These are phyloP conservation scores for Sophora flavescens DNA, from an alignment of 306 rosid species.

Conservation along the genomic window DNA sequence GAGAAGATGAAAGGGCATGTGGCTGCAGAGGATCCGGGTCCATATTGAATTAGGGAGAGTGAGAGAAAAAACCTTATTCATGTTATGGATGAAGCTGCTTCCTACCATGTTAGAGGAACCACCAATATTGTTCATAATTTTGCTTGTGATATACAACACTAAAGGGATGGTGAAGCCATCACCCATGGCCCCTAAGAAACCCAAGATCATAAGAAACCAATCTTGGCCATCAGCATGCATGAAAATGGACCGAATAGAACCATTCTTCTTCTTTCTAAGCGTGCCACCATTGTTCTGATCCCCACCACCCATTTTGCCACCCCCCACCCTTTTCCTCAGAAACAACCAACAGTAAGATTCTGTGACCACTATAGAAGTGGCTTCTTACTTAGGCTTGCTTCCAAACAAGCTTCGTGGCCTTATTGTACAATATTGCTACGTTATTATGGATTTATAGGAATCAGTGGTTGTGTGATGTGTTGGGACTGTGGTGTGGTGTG, in stretches of 20 bases:
- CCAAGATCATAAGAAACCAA: conserved; percentile 63
- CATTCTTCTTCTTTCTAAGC: conserved; percentile 47
- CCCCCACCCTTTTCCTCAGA: conserved; percentile 17
- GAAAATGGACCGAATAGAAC: conserved; percentile 70
- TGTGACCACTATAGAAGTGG: conserved; percentile 18
- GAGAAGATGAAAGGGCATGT: too few relatives aligned
- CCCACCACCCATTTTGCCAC: conserved; percentile 40
- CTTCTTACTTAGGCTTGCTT: conserved; percentile 7
- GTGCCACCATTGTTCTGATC: conserved; percentile 25
- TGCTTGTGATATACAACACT: conserved; percentile 47
- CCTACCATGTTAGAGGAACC: neutral
- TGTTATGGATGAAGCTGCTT: conserved; percentile 12
- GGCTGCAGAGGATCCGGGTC: too few relatives aligned
- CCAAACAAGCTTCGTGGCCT: conserved; percentile 39
- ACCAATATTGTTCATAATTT: conserved; percentile 57
- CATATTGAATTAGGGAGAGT: too few relatives aligned
- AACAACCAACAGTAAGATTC: conserved; percentile 43
- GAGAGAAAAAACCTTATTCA: conserved; percentile 46
- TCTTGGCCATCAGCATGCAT: conserved; percentile 79
- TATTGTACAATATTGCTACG: conserved; percentile 6
- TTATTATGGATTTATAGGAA: conserved; percentile 47
- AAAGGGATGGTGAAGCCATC: conserved; percentile 76
- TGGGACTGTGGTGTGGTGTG: neutral
- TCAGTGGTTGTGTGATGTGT: neutral
- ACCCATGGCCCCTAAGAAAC: conserved; percentile 71